Evolutionary conservation across 2,329 filamentous ascomycete genomes (phyloP), one percentile per base, ranked within the genome.

Genomic region (Arthrobotrys iridis): DNA sequence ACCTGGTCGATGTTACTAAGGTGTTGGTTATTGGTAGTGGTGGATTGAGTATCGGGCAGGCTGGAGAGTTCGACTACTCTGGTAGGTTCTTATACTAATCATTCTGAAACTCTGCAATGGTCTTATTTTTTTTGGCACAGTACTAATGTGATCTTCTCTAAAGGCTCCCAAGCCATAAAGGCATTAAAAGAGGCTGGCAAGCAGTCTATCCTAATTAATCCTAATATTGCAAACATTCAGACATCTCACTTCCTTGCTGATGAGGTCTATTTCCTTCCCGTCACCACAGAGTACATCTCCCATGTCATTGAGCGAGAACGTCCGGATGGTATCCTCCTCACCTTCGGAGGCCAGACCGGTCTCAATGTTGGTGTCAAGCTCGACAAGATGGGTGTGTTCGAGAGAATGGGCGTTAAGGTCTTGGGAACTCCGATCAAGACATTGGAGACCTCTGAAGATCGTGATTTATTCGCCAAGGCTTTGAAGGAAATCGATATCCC

Each of bases 51-150:
- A 98, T 98, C 88, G 94, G 94, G 77, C 94, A 98, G 84, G 94
- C 94, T 78, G 94, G 94, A 85, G 94, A 98, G 85, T 98, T 98
- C 81, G 94, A 98, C 84, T 98, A 98, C 84, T 98, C 95, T 83
- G 94, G 93, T 96, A 86, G 79, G 89, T 24, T 15, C 2, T 22
- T 22, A 15, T 26, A 65, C 3, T 35, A 11, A 68, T 59, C 15
- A n/a, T 55, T 68, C 30, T 50, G 28, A 33, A 15, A 1, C 37
- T 3, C n/a, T n/a, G n/a, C n/a, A 28, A 26, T 48, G 20, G 18
- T 18, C 37, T 48, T 35, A 11, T 43, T 43, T 30, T 55, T 10
- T 5, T 6, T 15, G 13, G 22, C 35, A n/a, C 15, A 40, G 8
- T 43, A 71, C 77, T 55, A 68, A 77, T 77, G 28, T 77, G 15